These are phyloP conservation scores for Pyrenophora teres DNA, from an alignment of 2,329 filamentous ascomycete genomes.

Conservation along the genomic window DNA sequence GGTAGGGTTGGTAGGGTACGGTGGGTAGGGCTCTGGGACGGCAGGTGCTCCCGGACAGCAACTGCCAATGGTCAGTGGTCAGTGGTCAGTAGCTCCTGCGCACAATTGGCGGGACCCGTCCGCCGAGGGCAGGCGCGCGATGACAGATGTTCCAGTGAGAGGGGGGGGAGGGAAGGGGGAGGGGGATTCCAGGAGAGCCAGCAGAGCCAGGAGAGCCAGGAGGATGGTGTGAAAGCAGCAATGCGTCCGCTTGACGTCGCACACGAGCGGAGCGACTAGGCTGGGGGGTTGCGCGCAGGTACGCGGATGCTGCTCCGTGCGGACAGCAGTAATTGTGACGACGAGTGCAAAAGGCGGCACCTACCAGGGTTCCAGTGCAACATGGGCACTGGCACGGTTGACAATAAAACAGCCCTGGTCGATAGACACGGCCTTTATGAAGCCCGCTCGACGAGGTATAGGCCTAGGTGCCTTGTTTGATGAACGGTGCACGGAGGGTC, in stretches of 20 bases:
- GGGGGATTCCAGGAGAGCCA: not conserved
- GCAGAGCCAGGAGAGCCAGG: conserved; percentile 5
- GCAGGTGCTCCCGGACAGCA: conserved; percentile 20
- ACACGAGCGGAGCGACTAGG: conserved; percentile 23
- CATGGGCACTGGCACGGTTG: not conserved
- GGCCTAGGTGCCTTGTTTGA: too few species aligned
- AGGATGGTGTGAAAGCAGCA: conserved; percentile 12
- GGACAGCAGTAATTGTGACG: conserved; percentile 9
- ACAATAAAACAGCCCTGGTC: too few species aligned
- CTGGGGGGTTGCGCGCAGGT: conserved; percentile 27
- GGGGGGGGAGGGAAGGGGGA: conserved; percentile 13
- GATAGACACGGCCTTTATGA: too few species aligned
- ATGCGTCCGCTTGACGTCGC: conserved; percentile 24
- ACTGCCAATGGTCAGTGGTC: not conserved
- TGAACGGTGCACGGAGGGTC: not conserved
- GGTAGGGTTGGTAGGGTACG: conserved; percentile 3
- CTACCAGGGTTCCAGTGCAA: conserved; percentile 23
- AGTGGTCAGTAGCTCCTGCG: not conserved
- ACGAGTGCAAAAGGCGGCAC: conserved; percentile 15
- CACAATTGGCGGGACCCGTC: not conserved
- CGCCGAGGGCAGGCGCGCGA: not conserved
- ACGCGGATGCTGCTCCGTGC: conserved; percentile 24
- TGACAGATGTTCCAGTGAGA: not conserved
- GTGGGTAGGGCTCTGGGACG: not conserved
- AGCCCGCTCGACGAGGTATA: too few species aligned